Base-by-base conservation (phyloP, 768 basidiomycete genomes). In the Suillus americanus region DNA sequence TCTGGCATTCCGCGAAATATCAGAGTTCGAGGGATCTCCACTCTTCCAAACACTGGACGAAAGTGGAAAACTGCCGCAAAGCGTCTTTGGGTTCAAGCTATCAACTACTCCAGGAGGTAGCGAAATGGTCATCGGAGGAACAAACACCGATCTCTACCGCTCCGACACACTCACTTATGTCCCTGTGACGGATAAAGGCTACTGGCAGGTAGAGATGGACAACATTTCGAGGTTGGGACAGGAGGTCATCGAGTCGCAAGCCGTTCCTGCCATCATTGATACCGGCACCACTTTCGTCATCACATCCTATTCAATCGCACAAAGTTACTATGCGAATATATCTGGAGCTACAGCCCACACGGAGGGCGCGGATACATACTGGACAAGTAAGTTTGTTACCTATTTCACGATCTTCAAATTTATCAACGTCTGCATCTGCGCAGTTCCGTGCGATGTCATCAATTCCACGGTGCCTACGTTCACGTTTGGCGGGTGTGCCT, bases 71-170 rank as follows among this genome's bases (percentile, higher is more conserved):
- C 59, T 70, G 6, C 59, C 66, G 30, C 20, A 35, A 30, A 45
- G 30, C 3, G 71, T 75, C 63, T 83, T 86, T 69, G 76, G 80
- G 35, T 83, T 88, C 73, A 82, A 81, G 73, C 70, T 87, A 18
- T 74, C 78, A 38, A 64, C 70, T 3, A 61, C 56, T 12, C n/a
- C 54, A 38, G 68, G 64, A 40, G 23, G 48, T 45, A 73, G 73
- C 59, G 59, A 67, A 30, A 6, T 72, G 63, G 60, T 30, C 14
- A 46, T 74, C 14, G 73, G 73, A 12, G 78, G 76, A 9, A 77
- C 79, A 18, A 1, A 85, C 71, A 71, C 85, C 8, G 76, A 77
- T 67, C 71, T 1, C 77, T 51, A 51, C 28, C 50, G 9, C 28
- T 30, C 50, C 16, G 50, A 51, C 16, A 51, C 50, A 10, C 50